Evolutionary conservation across 1,139 yeast genomes (phyloP), one percentile per base, ranked within the genome.

Genomic region (Lodderomyces metapsilosis): DNA sequence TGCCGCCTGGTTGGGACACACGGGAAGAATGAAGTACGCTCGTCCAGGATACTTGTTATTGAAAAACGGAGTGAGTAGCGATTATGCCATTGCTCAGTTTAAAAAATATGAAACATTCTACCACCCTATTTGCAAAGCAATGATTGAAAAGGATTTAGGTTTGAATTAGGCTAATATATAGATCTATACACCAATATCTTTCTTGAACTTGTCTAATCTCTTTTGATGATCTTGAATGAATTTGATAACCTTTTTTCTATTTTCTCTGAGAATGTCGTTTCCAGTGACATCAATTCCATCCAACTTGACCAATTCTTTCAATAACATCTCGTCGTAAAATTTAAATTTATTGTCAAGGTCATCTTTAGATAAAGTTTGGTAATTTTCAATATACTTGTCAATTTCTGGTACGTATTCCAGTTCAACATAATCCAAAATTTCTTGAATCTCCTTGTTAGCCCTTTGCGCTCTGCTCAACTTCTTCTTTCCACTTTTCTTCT

Each of bases 301-400:
- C 45, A 85, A 66, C 45, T 74, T 77, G 71, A 85, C 71, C 51
- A 84, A 61, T 50, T 83, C 74, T 56, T 84, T 84, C 57, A 84
- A 66, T 40, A 84, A 64, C 74, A 76, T 76, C 56, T 85, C 94
- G 49, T 80, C 83, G 56, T 72, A 80, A 56, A 70, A 84, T 41
- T 77, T 74, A 51, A 70, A 75, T 54, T 76, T 74, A 57, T 78
- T 83, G 37, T 70, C 66, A 32, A 68, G 57, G 34, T 73, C 76
- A 3, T 72, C 66, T 21, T 54, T 46, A 46, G 64, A 51, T 62
- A 76, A 57, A 31, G 45, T 43, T 43, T 54, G 55, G 54, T 63
- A 66, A 41, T 53, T 59, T 37, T 59, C 64, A 42, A 72, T 59
- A 49, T 68, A 71, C 9, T 61, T 64, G 48, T 72, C 74, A 46